These are phyloP conservation scores for Phytophthora meadii DNA, from an alignment of 352 stramenopile species.

Conservation along the genomic window DNA sequence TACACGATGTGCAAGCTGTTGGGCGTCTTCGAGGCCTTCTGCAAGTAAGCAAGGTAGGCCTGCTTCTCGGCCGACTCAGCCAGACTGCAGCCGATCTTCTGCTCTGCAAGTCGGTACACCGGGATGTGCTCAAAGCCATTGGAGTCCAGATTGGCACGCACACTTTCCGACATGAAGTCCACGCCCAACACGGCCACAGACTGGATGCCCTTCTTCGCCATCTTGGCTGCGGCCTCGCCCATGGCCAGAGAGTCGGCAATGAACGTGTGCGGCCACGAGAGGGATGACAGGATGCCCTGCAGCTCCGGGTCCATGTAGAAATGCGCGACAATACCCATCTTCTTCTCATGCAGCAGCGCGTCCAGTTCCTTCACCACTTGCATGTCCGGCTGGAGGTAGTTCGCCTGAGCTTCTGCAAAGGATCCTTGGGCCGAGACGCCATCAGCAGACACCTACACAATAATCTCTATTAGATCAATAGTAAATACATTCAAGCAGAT, in stretches of 20 bases:
- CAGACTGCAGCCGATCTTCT: slow-evolving; percentile 95
- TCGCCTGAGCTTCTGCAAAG: slow-evolving; percentile 90
- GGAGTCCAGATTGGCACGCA: slow-evolving; percentile 93
- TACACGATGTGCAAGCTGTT: slow-evolving; percentile 97
- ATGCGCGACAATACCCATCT: slow-evolving; percentile 97
- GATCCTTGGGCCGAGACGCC: slow-evolving; percentile 81
- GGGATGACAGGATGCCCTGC: slow-evolving; percentile 87
- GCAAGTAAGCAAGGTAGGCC: slow-evolving; percentile 94
- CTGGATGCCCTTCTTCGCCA: slow-evolving; percentile 91
- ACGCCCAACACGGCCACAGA: slow-evolving; percentile 96
- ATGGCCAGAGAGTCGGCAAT: slow-evolving; percentile 98
- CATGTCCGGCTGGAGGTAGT: slow-evolving; percentile 86
- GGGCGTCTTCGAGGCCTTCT: slow-evolving; percentile 86
- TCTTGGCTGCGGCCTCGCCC: slow-evolving; percentile 96
- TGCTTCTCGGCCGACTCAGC: slow-evolving; percentile 94
- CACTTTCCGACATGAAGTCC: slow-evolving; percentile 98
- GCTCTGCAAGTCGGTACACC: slow-evolving; percentile 93
- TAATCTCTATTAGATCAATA: slow-evolving; percentile 7
- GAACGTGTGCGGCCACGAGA: slow-evolving; percentile 91
- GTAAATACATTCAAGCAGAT: not conserved
- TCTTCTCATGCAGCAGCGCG: slow-evolving; percentile 87
- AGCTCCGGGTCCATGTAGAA: slow-evolving; percentile 99
- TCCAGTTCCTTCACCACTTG: slow-evolving; percentile 90
- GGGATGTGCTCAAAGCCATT: slow-evolving; percentile 93
- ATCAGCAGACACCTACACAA: slow-evolving; percentile 76